These are phyloP conservation scores for Tetracentron sinense DNA, from an alignment of 164 flowering plant species.

Conservation along the genomic window DNA sequence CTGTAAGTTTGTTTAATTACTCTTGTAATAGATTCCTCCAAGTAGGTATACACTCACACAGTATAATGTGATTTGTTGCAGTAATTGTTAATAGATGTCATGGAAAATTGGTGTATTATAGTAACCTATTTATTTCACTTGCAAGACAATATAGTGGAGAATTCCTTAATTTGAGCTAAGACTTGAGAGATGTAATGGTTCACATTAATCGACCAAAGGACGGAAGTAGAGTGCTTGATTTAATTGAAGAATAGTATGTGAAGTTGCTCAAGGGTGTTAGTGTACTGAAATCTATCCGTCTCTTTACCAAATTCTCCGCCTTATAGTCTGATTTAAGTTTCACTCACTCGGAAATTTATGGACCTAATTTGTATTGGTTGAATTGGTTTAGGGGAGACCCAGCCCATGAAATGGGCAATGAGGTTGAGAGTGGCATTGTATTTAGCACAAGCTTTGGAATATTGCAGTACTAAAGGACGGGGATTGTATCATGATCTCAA, in stretches of 20 bases:
- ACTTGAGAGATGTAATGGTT: not conserved
- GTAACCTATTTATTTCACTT: no score
- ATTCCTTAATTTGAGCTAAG: not conserved
- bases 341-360: not conserved
- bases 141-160: not conserved
- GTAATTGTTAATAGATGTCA: not conserved
- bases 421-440: conserved; percentile 71
- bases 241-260: not conserved
- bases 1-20: conserved; percentile 38
- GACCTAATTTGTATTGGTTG: not conserved
- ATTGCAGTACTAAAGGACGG: conserved; percentile 78
- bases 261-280: not conserved
- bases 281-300: not conserved
- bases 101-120: not conserved
- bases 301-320: not conserved
- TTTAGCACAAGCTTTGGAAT: conserved; percentile 13
- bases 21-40: not conserved
- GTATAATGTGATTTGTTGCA: not conserved
- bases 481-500: conserved; percentile 91
- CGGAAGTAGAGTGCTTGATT: not conserved
- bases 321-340: not conserved
- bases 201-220: not conserved
- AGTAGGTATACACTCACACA: not conserved
- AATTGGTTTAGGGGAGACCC: conserved; percentile 69
- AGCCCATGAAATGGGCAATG: conserved; percentile 99